phyloP scores from a whole-genome alignment of 306 rosid genomes.

The Medicago lupulina region DNA sequence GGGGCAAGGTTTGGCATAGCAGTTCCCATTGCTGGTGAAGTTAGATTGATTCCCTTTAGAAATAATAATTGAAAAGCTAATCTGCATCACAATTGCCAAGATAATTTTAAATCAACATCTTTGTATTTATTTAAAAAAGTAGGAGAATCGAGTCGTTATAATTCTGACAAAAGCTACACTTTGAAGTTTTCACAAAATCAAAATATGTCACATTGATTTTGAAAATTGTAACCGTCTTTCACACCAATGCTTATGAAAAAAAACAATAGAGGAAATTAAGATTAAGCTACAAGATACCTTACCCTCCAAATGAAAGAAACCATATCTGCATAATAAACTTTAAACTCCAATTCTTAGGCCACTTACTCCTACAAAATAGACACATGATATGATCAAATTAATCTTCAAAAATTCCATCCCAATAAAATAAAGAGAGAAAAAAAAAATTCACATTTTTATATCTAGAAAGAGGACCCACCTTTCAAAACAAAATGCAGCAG shows the following conservation, averaged over 20 bases:
- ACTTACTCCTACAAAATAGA: slow-evolving; percentile 57
- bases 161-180: too few relatives aligned
- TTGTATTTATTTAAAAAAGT: background rate
- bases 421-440: background rate
- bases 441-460: background rate
- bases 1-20: slow-evolving; percentile 98
- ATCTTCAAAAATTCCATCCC: background rate
- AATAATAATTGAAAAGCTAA: slow-evolving; percentile 65
- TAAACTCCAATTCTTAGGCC: slow-evolving; percentile 62
- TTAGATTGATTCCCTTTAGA: slow-evolving; percentile 72
- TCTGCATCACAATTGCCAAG: slow-evolving; percentile 51
- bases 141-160: background rate
- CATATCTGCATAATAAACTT: slow-evolving; percentile 60
- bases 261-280: background rate
- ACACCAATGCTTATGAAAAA: background rate
- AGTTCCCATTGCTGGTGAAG: slow-evolving; percentile 91
- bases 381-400: slow-evolving; percentile 12
- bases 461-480: slow-evolving; percentile 70
- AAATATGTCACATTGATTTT: background rate
- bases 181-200: too few relatives aligned
- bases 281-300: slow-evolving; percentile 24
- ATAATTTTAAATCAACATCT: background rate
- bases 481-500: slow-evolving; percentile 71
- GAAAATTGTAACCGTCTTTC: background rate
- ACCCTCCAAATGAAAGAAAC: slow-evolving; percentile 85